Conservation (phyloP, 139 green algal species). For the Ettlia oleoabundans region DNA sequence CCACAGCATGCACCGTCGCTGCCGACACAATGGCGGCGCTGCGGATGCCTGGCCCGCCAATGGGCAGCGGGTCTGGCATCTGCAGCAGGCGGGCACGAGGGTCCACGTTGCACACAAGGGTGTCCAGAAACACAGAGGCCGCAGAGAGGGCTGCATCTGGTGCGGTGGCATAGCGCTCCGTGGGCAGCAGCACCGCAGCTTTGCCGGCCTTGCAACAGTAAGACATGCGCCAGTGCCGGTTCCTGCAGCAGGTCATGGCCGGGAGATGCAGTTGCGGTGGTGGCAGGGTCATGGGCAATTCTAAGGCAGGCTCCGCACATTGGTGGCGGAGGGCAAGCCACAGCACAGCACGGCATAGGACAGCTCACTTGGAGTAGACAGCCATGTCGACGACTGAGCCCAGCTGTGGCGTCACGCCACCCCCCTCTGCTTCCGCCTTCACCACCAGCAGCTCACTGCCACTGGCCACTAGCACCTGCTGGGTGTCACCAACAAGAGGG, state of each 20-base stretch:
- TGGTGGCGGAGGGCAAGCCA: too few relatives aligned
- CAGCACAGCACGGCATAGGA: background rate
- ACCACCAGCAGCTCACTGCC: conserved; percentile 41
- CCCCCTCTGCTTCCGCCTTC: conserved; percentile 20
- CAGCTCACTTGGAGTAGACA: conserved; percentile 69
- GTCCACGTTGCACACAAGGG: conserved; percentile 73
- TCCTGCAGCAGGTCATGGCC: too few relatives aligned
- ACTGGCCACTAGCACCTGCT: conserved; percentile 38
- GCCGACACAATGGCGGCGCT: background rate
- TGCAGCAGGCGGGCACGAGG: conserved; percentile 50
- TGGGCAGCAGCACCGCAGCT: conserved; percentile 59
- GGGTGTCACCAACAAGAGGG: background rate
- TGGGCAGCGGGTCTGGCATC: conserved; percentile 24
- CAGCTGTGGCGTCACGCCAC: background rate
- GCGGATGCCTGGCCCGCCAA: background rate
- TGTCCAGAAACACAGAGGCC: conserved; percentile 62
- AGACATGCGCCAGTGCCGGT: conserved; percentile 79
- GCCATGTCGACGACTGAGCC: conserved; percentile 71
- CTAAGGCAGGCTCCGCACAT: too few relatives aligned
- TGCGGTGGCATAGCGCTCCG: conserved; percentile 50
- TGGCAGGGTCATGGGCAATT: too few relatives aligned
- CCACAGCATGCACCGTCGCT: too few relatives aligned
- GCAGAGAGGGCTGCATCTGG: conserved; percentile 8
- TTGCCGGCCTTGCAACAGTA: conserved; percentile 81
- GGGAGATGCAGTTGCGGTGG: too few relatives aligned